phyloP scores from a whole-genome alignment of 169 alveolate species.

The Condylostoma magnum region DNA sequence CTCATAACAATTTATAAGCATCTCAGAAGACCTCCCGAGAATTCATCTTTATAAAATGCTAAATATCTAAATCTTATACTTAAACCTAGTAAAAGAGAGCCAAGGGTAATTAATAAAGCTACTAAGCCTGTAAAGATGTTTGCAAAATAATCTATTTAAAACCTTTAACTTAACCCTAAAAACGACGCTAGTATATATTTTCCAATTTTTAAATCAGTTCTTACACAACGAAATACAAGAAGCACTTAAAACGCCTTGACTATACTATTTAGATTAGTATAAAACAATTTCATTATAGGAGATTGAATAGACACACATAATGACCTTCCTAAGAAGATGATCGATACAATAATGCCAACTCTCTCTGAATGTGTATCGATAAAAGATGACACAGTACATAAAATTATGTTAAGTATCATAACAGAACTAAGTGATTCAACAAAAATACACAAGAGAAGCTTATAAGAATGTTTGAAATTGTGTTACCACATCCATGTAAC shows the following conservation, averaged over 20 bases:
- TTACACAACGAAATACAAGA: conserved; percentile 5
- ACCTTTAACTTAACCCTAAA: too few relatives aligned
- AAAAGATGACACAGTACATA: conserved; percentile 55
- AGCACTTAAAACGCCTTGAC: too few relatives aligned
- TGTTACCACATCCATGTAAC: conserved; percentile 49
- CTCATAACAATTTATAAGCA: too few relatives aligned
- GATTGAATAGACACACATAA: too few relatives aligned
- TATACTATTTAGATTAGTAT: conserved; percentile 13
- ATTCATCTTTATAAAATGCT: too few relatives aligned
- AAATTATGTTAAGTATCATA: conserved; percentile 46
- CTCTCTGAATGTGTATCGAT: conserved; percentile 50
- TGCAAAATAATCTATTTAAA: too few relatives aligned
- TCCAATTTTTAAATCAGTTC: conserved; percentile 1
- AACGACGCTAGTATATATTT: conserved; percentile 30
- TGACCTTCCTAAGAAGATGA: too few relatives aligned
- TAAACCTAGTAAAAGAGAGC: too few relatives aligned
- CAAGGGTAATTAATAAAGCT: too few relatives aligned
- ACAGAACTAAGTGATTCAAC: conserved; percentile 39
- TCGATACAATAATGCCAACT: conserved; percentile 59
- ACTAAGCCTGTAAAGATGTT: too few relatives aligned
- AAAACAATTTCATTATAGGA: conserved; percentile 20
- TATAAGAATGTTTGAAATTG: conserved; percentile 52
- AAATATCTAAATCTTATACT: too few relatives aligned
- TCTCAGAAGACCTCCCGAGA: too few relatives aligned
- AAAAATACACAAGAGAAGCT: conserved; percentile 56